Conservation (phyloP, 805 yeast species). For the Limtongozyma cylindracea region DNA sequence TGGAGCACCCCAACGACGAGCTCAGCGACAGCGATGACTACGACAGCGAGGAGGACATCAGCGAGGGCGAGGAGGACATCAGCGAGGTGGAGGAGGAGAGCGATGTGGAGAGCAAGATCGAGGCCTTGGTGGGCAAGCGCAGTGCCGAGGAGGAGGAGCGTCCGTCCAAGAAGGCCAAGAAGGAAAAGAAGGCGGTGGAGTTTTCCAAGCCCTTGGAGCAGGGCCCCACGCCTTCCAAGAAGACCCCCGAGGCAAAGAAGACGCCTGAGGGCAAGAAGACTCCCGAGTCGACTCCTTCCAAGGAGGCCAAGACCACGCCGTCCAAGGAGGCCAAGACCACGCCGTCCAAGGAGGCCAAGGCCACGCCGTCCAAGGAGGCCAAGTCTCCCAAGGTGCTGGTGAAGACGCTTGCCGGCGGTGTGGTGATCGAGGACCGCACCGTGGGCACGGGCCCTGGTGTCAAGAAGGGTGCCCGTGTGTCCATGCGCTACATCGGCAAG, state of each 20-base stretch:
- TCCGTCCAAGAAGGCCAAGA: conserved; percentile 12
- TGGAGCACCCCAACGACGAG: conserved; percentile 82
- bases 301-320: conserved; percentile 5
- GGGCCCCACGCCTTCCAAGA: conserved; percentile 51
- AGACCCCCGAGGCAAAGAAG: conserved; percentile 5
- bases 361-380: conserved; percentile 2
- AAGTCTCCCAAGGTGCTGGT: conserved; percentile 29
- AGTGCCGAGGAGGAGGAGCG: conserved; percentile 9
- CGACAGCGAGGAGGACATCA: conserved; percentile 21
- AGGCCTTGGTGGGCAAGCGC: conserved; percentile 37
- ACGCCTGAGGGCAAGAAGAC: conserved; percentile 5
- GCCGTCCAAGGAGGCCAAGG: conserved; percentile 3
- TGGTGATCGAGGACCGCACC: conserved; percentile 78
- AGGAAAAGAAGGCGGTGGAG: conserved; percentile 49
- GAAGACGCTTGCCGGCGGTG: conserved; percentile 79
- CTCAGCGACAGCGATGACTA: conserved; percentile 22
- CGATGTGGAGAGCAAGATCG: conserved; percentile 47
- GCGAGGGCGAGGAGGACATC: conserved; percentile 36
- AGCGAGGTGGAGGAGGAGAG: conserved; percentile 45
- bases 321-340: conserved; percentile 2
- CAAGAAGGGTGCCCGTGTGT: conserved; percentile 73
- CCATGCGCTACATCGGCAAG: conserved; percentile 95
- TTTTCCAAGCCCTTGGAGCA: conserved; percentile 82
- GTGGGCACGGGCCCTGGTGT: conserved; percentile 74
- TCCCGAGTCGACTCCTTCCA: conserved; percentile 3